Conservation (phyloP, 73 alveolate genomes). For the Uronychia binucleata region DNA sequence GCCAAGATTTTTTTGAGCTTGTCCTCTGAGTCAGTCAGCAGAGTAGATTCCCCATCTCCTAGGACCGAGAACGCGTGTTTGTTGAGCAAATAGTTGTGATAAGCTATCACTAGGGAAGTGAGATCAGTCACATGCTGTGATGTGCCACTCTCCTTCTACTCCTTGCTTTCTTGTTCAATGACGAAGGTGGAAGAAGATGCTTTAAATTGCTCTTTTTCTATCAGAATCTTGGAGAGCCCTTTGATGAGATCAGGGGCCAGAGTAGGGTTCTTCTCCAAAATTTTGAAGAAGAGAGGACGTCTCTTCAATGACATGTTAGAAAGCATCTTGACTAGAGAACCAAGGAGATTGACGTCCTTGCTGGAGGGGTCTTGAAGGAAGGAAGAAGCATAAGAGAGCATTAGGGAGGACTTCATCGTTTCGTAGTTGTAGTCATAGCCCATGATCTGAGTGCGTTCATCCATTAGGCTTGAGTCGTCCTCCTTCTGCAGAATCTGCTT, state of each 20-base stretch:
- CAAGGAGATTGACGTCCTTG: background rate
- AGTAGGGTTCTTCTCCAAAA: background rate
- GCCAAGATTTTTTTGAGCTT: too few relatives aligned
- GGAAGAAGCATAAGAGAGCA: background rate
- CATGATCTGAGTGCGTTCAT: background rate
- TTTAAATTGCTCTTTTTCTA: background rate
- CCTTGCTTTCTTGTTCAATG: background rate
- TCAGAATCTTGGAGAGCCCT: background rate
- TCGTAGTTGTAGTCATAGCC: background rate
- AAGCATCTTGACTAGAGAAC: slow-evolving; percentile 1
- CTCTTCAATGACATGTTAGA: background rate
- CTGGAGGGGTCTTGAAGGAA: background rate
- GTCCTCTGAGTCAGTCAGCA: background rate
- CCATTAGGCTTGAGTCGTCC: background rate
- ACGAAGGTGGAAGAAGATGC: background rate
- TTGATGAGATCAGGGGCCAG: background rate
- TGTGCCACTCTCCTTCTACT: background rate
- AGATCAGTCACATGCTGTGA: background rate
- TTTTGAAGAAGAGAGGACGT: background rate
- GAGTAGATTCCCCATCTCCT: background rate
- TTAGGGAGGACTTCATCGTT: background rate
- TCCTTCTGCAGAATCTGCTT: background rate
- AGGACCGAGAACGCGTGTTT: background rate
- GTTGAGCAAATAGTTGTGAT: background rate
- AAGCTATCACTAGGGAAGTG: background rate